A percentile compares a stretch with the other conserved stretches of the same genome.
Evolutionary conservation across 2,329 filamentous ascomycete genomes (phyloP).

Genomic region (Clarireedia homoeocarpa): DNA sequence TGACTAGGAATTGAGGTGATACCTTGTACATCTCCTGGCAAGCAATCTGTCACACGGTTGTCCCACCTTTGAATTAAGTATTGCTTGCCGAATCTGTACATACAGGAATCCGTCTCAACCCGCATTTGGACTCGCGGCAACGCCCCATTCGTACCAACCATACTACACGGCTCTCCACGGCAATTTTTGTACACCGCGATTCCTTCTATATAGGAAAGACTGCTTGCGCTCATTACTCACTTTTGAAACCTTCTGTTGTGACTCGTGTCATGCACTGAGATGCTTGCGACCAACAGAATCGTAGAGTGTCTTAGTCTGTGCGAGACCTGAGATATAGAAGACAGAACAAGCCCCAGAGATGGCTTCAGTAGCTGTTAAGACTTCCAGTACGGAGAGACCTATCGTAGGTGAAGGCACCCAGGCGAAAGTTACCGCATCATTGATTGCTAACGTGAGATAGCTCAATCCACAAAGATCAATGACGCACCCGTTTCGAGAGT

Average conservation of each 20-base stretch:
- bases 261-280: neutral
- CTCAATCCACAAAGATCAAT: constrained; percentile 19
- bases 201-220: neutral
- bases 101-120: neutral
- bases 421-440: neutral
- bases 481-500: constrained; percentile 19
- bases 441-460: neutral
- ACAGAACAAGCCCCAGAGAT: neutral
- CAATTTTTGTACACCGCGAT: neutral
- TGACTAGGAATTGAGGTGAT: neutral
- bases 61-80: neutral
- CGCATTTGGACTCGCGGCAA: neutral
- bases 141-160: neutral
- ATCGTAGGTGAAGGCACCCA: neutral
- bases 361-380: neutral
- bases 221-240: constrained; percentile 2
- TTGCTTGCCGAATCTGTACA: neutral
- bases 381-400: neutral
- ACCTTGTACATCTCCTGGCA: neutral
- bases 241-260: constrained; percentile 4
- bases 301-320: neutral
- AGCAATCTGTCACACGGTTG: neutral
- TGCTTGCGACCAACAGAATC: neutral
- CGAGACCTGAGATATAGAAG: neutral
- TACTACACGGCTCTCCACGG: neutral